These are phyloP conservation scores for Dryas drummondii DNA, from an alignment of 306 rosid species.

Conservation along the genomic window DNA sequence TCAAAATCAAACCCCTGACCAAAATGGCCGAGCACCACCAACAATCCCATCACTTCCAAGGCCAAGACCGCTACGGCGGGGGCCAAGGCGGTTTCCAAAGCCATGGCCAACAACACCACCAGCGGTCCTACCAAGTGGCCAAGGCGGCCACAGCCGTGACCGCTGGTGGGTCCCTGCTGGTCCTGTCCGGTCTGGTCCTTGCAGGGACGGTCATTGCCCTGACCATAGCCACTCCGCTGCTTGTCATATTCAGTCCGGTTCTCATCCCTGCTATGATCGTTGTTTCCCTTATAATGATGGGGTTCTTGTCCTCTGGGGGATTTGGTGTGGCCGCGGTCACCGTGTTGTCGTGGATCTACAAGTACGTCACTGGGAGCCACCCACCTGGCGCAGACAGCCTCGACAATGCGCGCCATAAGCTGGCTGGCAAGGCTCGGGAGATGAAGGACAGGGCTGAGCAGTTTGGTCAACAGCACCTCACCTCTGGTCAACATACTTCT, in stretches of 20 bases:
- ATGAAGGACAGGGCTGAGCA: constrained; percentile 67
- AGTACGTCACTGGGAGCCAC: constrained; percentile 53
- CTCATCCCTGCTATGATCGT: constrained; percentile 61
- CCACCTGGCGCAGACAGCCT: constrained; percentile 51
- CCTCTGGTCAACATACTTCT: constrained; percentile 40
- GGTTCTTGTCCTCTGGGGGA: constrained; percentile 68
- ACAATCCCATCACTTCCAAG: constrained; percentile 1
- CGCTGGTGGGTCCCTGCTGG: constrained; percentile 59
- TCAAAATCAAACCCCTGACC: no score
- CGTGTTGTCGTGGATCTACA: constrained; percentile 63
- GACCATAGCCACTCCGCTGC: constrained; percentile 57
- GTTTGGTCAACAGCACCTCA: constrained; percentile 49
- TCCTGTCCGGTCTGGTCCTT: constrained; percentile 49
- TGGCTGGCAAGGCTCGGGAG: constrained; percentile 60
- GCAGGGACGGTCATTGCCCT: constrained; percentile 56
- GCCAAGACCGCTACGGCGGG: neutral
- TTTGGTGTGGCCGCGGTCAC: constrained; percentile 71
- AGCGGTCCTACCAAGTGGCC: constrained; percentile 39
- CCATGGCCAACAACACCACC: constrained; percentile 12
- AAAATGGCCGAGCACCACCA: neutral
- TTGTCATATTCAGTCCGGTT: constrained; percentile 84
- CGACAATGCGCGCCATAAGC: constrained; percentile 49
- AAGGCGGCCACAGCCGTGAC: constrained; percentile 64
- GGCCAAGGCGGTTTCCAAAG: no score
- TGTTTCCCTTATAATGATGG: constrained; percentile 36